Conservation (phyloP, 805 yeast species). For the Blastobotrys terrestris region DNA sequence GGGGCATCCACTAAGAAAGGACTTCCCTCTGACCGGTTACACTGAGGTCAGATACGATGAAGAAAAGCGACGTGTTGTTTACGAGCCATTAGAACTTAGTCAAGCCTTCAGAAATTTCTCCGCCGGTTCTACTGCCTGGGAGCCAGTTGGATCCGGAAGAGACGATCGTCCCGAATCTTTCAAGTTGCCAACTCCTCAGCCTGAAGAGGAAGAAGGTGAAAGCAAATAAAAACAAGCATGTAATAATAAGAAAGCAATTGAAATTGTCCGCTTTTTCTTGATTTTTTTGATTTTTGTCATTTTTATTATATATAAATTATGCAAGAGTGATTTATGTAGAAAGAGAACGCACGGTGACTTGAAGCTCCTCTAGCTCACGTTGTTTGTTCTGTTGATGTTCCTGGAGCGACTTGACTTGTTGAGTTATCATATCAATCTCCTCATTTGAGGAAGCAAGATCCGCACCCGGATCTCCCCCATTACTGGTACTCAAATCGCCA, state of each 20-base stretch:
- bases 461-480: slow-evolving; percentile 7
- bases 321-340: background rate
- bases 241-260: background rate
- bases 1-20: slow-evolving; percentile 87
- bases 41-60: slow-evolving; percentile 87
- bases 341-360: slow-evolving; percentile 21
- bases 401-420: slow-evolving; percentile 69
- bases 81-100: slow-evolving; percentile 84
- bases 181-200: slow-evolving; percentile 76
- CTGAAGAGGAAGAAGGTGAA: slow-evolving; percentile 51
- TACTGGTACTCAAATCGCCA: slow-evolving; percentile 19
- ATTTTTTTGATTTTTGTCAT: too few species aligned
- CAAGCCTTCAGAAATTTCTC: slow-evolving; percentile 90
- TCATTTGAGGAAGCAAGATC: slow-evolving; percentile 35
- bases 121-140: slow-evolving; percentile 87
- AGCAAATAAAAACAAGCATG: slow-evolving; percentile 27
- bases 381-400: slow-evolving; percentile 58
- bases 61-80: slow-evolving; percentile 82
- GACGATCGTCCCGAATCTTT: slow-evolving; percentile 77
- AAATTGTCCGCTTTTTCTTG: too few species aligned
- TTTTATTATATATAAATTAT: background rate
- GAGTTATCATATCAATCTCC: slow-evolving; percentile 62
- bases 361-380: slow-evolving; percentile 48
- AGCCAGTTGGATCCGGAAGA: slow-evolving; percentile 81
- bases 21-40: slow-evolving; percentile 89